Evolutionary conservation across 768 basidiomycete genomes (phyloP), one percentile per base, ranked within the genome.

Genomic region (Boletus subcaerulescens): DNA sequence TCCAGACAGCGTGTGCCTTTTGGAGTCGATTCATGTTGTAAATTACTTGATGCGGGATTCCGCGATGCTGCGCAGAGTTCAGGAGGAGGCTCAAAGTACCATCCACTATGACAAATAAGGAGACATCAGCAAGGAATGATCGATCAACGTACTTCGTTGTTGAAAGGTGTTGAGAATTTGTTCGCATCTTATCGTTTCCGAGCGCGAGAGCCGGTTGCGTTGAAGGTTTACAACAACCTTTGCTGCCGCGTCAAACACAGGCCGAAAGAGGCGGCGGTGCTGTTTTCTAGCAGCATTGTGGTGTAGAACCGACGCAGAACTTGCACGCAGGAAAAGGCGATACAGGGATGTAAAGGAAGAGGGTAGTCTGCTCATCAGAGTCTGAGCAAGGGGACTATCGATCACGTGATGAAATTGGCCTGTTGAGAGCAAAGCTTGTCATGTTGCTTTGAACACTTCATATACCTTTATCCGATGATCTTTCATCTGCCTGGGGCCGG

Each of bases 41-140:
- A 7, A 85, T 83, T 7, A 83, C 60, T 53, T 71, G 72, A 63
- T 88, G 84, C 12, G 87, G 68, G 14, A 87, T 69, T 14, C 89
- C 89, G 26, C 86, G 80, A 33, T 81, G 79, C 53, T 75, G 74
- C 4, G 81, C 79, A n/a, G 89, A 85, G 26, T 76, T 80, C 68
- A 81, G 77, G 44, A 91, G 65, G 10, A 91, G 59, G 32, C 76
- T 74, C 39, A 91, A 74, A 0, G 87, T 89, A 55, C 76, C 78
- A 62, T 91, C 87, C 68, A 88, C 89, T 91, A 55, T 38, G 33
- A 51, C n/a, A 59, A 55, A 53, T 61, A 43, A 64, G 52, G 31
- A 36, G 12, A 42, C 6, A 24, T 10, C 36, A 36, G 39, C 18
- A 15, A 50, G 6, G 8, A 46, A 32, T n/a, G 0, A 31, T n/a